Conservation (phyloP, 2,329 filamentous ascomycete species). For the Fusarium falciforme region DNA sequence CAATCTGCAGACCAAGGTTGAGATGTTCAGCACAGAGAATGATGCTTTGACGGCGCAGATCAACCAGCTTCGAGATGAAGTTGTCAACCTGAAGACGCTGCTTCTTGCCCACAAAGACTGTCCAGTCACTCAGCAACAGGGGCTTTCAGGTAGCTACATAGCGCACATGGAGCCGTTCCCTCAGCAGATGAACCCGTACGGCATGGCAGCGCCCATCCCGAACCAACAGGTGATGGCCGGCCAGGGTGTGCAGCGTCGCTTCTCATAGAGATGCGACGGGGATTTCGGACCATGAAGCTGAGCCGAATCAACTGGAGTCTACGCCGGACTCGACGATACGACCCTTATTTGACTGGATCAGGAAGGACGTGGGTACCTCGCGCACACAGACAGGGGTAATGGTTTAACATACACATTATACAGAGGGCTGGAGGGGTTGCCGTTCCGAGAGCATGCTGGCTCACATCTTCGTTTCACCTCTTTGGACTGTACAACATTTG, state of each 20-base stretch:
- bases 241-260: conserved; percentile 66
- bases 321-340: conserved; percentile 11
- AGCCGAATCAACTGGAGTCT: conserved; percentile 13
- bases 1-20: conserved; percentile 93
- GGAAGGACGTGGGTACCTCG: conserved; percentile 10
- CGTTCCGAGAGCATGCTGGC: conserved; percentile 24
- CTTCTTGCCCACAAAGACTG: conserved; percentile 96
- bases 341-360: conserved; percentile 40
- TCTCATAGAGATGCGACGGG: conserved; percentile 58
- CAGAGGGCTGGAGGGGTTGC: conserved; percentile 22
- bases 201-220: conserved; percentile 64
- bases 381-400: conserved; percentile 13
- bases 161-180: conserved; percentile 65
- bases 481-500: conserved; percentile 46
- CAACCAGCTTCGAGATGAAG: conserved; percentile 86
- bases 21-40: conserved; percentile 92
- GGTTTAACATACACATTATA: conserved; percentile 41
- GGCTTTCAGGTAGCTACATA: conserved; percentile 68
- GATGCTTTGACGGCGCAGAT: conserved; percentile 88
- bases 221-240: conserved; percentile 67
- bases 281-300: conserved; percentile 1
- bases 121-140: conserved; percentile 87
- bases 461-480: conserved; percentile 36
- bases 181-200: conserved; percentile 70
- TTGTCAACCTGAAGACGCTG: conserved; percentile 93